A percentile compares a stretch with the other conserved stretches of the same genome.
phyloP scores from a whole-genome alignment of 2,329 filamentous ascomycete species.

The Apiospora phragmitis region DNA sequence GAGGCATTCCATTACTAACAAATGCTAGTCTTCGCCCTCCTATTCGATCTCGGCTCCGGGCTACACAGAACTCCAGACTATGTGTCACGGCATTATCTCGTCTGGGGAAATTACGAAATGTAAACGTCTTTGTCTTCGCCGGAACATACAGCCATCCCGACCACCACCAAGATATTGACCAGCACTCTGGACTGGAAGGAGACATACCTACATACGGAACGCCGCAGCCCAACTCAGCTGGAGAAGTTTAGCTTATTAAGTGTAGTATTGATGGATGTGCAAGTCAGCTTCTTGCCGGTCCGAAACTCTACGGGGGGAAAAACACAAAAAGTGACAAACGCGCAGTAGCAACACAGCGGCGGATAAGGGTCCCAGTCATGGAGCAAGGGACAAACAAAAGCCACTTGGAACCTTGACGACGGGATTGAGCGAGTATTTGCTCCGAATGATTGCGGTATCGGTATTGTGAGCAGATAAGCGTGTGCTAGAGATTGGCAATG shows the following conservation, averaged over 20 bases:
- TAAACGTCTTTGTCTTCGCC: not conserved
- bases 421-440: not conserved
- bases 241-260: not conserved
- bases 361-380: not conserved
- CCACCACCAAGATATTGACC: not conserved
- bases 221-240: not conserved
- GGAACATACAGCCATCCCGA: not conserved
- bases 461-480: constrained; percentile 1
- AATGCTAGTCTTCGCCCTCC: not conserved
- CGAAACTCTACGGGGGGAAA: not conserved
- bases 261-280: not conserved
- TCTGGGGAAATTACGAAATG: constrained; percentile 4
- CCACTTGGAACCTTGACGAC: not conserved
- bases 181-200: too few species aligned
- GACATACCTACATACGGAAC: not conserved
- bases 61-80: not conserved
- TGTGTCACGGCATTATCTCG: not conserved
- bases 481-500: not conserved
- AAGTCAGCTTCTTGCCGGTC: not conserved
- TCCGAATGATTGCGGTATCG: not conserved
- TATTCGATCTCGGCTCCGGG: not conserved
- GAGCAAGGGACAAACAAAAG: not conserved
- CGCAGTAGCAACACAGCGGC: not conserved
- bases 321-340: not conserved
- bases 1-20: constrained; percentile 4